Percentiles rank a stretch among this genome's conserved stretches.
These are phyloP conservation scores for Delitschia confertaspora DNA, from an alignment of 495 filamentous ascomycete genomes.

Conservation along the genomic window DNA sequence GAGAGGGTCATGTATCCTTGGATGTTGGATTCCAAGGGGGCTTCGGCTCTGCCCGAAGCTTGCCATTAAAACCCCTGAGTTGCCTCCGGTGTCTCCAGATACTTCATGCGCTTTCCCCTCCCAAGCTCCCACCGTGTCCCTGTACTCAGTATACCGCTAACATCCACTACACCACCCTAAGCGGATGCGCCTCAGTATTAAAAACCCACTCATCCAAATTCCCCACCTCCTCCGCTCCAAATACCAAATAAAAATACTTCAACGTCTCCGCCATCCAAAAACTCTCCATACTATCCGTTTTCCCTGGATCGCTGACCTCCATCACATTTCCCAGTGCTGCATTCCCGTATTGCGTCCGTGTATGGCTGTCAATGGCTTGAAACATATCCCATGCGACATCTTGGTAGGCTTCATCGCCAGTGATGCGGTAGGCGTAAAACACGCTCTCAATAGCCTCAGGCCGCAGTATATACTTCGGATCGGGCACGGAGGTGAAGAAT, in stretches of 20 bases:
- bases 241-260: constrained; percentile 48
- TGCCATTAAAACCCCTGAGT: too few species aligned
- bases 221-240: constrained; percentile 39
- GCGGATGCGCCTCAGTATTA: constrained; percentile 46
- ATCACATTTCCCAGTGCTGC: constrained; percentile 54
- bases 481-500: not conserved
- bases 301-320: constrained; percentile 4
- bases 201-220: constrained; percentile 49
- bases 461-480: constrained; percentile 52
- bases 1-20: too few species aligned
- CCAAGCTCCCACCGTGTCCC: too few species aligned
- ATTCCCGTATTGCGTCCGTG: constrained; percentile 49
- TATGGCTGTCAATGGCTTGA: constrained; percentile 49
- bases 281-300: constrained; percentile 34
- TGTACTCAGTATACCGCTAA: too few species aligned
- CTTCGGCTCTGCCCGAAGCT: too few species aligned
- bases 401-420: constrained; percentile 53
- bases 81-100: too few species aligned
- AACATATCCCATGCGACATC: constrained; percentile 75
- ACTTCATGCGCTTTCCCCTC: too few species aligned
- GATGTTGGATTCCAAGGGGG: too few species aligned
- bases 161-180: constrained; percentile 19
- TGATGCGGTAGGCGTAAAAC: constrained; percentile 68
- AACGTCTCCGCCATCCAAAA: constrained; percentile 44
- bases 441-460: constrained; percentile 44